Evolutionary conservation across 2,329 filamentous ascomycete species (phyloP), one percentile per base, ranked within the genome.

Genomic region (Aspergillus udagawae): DNA sequence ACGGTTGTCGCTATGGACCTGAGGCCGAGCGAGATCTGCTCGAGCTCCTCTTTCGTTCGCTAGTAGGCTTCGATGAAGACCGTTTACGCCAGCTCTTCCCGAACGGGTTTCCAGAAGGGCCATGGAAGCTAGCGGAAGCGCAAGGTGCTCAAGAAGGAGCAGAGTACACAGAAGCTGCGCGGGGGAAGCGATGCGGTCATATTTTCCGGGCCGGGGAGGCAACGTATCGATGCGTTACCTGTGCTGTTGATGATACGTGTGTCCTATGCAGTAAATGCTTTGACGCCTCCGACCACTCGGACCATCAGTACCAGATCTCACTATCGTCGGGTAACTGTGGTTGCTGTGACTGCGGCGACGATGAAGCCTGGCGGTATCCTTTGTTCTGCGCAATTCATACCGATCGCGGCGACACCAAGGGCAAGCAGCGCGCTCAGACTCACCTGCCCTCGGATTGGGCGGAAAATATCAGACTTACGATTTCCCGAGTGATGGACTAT

Each of bases 301-400:
- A 89, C 12, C 94, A 99, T 75, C 90, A 91, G 78, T 92, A 97
- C 55, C 88, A 90, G 67, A 91, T 99, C 57, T 89, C 83, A 57
- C 86, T 96, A 49, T 96, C 92, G 1, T 86, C 89, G 2, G 93
- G 93, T 6, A 96, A 97, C 70, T 94, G 89, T 69, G 93, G 93
- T 48, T 97, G 95, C 77, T 99, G 94, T 75, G 94, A 99, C 75
- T 99, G 94, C 71, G 94, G 94, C 58, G 94, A 99, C 70, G 86
- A 89, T 21, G 95, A 99, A 75, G 95, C 94, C 10, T 99, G 95
- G 93, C 86, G 86, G 70, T 80, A 86, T 50, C 92, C 92, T 47
- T 83, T 97, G 62, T 75, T 73, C 71, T 99, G 94, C 78, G 93
- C 92, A 38, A 97, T 99, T 68, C 94, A 99, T 72, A 93, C 91